phyloP scores from a whole-genome alignment of 108 stramenopile species.

The Nannochloropsis oceanica region DNA sequence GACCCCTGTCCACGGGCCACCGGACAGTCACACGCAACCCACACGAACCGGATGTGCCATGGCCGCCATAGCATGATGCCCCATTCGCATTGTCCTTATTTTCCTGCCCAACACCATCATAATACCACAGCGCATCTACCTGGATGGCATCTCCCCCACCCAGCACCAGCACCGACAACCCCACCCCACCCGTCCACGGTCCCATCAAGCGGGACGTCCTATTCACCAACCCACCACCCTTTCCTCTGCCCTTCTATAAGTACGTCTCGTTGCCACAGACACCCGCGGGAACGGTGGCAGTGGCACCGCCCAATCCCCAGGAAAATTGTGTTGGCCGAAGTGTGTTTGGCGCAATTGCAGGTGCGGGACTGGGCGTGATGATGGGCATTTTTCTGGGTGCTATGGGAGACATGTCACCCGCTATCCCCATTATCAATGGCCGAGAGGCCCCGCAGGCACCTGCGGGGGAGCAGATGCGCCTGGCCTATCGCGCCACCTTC shows the following conservation, averaged over 20 bases:
- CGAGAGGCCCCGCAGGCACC: slow-evolving; percentile 38
- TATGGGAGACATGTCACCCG: slow-evolving; percentile 36
- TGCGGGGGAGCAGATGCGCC: slow-evolving; percentile 33
- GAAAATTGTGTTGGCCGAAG: neutral
- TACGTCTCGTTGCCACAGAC: neutral
- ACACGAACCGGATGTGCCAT: no score
- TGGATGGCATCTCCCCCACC: no score
- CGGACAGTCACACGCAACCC: no score
- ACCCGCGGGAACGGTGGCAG: neutral
- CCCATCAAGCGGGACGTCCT: neutral
- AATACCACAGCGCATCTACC: no score
- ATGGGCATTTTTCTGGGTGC: slow-evolving; percentile 35
- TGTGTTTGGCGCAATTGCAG: slow-evolving; percentile 1
- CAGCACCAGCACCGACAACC: no score
- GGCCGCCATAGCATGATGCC: no score
- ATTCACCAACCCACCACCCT: neutral
- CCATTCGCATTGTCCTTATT: no score
- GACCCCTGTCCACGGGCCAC: no score
- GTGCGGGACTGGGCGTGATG: slow-evolving; percentile 33
- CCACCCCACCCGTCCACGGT: no score
- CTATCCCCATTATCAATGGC: slow-evolving; percentile 33
- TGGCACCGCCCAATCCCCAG: neutral
- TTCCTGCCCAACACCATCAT: no score
- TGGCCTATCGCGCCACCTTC: slow-evolving; percentile 30
- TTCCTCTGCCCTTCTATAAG: neutral